phyloP scores from a whole-genome alignment of 1,284 basidiomycete species.

The Trichosporon coremiiforme region DNA sequence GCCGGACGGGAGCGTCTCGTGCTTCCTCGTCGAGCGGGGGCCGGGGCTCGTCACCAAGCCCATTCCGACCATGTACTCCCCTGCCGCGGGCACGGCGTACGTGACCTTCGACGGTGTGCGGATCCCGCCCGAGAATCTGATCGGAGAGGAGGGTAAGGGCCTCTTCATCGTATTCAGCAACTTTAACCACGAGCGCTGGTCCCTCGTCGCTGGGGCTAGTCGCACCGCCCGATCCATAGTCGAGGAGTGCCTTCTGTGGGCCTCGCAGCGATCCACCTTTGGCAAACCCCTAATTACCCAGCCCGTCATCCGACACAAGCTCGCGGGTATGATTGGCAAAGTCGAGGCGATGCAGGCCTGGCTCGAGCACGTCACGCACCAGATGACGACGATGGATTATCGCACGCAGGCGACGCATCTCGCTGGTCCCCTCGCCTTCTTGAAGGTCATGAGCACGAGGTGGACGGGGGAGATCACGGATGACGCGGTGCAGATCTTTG shows the following conservation, averaged over 20 bases:
- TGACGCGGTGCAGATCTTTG: constrained; percentile 59
- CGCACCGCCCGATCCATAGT: constrained; percentile 48
- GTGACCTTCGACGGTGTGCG: constrained; percentile 85
- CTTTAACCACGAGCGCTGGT: constrained; percentile 55
- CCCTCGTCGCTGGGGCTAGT: constrained; percentile 50
- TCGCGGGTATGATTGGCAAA: constrained; percentile 82
- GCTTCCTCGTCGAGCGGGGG: constrained; percentile 74
- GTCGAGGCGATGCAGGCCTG: constrained; percentile 81
- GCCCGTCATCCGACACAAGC: constrained; percentile 71
- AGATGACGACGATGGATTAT: constrained; percentile 83
- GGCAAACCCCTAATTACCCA: constrained; percentile 79
- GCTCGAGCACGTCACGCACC: constrained; percentile 85
- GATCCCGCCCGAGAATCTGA: constrained; percentile 80
- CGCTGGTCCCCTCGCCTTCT: constrained; percentile 56
- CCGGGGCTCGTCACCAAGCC: constrained; percentile 79
- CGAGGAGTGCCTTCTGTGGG: constrained; percentile 63
- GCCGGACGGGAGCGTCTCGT: constrained; percentile 75
- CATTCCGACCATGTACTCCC: constrained; percentile 82
- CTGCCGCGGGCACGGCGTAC: constrained; percentile 78
- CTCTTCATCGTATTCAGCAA: constrained; percentile 69
- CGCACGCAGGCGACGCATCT: constrained; percentile 60
- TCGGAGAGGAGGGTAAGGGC: constrained; percentile 80
- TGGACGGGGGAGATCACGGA: constrained; percentile 58
- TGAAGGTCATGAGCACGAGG: constrained; percentile 64
- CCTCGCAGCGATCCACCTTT: constrained; percentile 76